Base-by-base conservation (phyloP, 345 rosid genomes). In the Acer saccharum region DNA sequence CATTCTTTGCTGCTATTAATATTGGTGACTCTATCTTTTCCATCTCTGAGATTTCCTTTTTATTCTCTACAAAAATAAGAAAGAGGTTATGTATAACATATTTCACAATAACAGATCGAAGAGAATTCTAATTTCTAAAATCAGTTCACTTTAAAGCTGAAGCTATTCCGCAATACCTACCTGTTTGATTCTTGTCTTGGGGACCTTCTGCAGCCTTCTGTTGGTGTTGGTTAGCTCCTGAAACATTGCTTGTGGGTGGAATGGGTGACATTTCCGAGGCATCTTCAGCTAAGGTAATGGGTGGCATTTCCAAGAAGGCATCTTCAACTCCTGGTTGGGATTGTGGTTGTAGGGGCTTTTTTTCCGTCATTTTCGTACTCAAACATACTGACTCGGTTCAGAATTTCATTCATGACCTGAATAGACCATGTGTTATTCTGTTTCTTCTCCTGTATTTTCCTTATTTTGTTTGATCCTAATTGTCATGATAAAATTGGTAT, bases 371-470 rank as follows among this genome's bases (percentile, higher is more conserved):
- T 17, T 32, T 79, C 85, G 50, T 75, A 82, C 67, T 81, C 77
- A 16, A 77, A 84, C 61, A 58, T 3, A 0, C 29, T 50, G 35
- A 76, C 66, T 11, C 46, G 61, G 1, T n/a, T 0, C 0, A 89
- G 71, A 44, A 90, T 81, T 48, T 86, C 74, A n/a, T 81, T 74
- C 90, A 90, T 62, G 41, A 88, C 18, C 77, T 86, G 90, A 35
- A 74, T 67, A 1, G 91, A 79, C 90, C 90, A 87, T 35, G 35
- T 80, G 71, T 88, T 84, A 52, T 83, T 87, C 74, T 79, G 63
- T 69, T 86, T 90, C 80, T 80, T 86, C 39, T 71, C 68, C 10
- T 41, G 35, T 9, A 85, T 43, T 75, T 81, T 85, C 58, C n/a
- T 75, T 70, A 90, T 74, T 2, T 77, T 62, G 35, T 29, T 13